Percentiles rank a stretch among this genome's conserved stretches.
Evolutionary conservation across 1,139 yeast genomes (phyloP).

Genomic region (Pichia sp.): DNA sequence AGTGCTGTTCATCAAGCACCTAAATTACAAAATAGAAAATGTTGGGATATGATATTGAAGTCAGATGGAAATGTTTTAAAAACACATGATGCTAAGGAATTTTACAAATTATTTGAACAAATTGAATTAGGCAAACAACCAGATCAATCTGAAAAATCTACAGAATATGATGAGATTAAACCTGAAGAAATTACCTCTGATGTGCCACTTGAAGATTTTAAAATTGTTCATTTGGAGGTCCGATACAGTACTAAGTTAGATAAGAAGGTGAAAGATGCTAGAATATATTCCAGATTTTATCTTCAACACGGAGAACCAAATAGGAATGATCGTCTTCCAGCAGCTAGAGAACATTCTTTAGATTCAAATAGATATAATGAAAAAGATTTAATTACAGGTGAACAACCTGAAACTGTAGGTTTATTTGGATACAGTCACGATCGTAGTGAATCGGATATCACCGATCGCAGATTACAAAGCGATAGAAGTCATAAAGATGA

Average conservation of each 20-base stretch:
- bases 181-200: background rate
- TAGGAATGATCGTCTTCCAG: conserved; percentile 18
- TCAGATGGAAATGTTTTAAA: conserved; percentile 7
- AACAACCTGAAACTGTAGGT: conserved; percentile 12
- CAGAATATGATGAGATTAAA: background rate
- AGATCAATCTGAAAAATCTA: background rate
- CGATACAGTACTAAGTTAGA: conserved; percentile 53
- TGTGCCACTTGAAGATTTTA: conserved; percentile 4
- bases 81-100: conserved; percentile 8
- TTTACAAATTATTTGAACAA: conserved; percentile 1
- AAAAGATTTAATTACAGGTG: conserved; percentile 25
- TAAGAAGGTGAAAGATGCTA: conserved; percentile 52
- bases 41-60: conserved; percentile 15
- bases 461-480: background rate
- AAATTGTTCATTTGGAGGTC: conserved; percentile 19
- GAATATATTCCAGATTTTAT: conserved; percentile 59
- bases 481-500: background rate
- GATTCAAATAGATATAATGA: background rate
- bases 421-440: conserved; percentile 17
- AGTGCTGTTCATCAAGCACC: conserved; percentile 23
- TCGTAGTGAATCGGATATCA: conserved; percentile 1
- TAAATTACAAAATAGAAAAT: conserved; percentile 11
- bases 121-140: background rate
- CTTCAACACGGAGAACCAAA: conserved; percentile 72
- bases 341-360: conserved; percentile 10